Base-by-base conservation (phyloP, 106 monocot species). In the Dendrobium catenatum region DNA sequence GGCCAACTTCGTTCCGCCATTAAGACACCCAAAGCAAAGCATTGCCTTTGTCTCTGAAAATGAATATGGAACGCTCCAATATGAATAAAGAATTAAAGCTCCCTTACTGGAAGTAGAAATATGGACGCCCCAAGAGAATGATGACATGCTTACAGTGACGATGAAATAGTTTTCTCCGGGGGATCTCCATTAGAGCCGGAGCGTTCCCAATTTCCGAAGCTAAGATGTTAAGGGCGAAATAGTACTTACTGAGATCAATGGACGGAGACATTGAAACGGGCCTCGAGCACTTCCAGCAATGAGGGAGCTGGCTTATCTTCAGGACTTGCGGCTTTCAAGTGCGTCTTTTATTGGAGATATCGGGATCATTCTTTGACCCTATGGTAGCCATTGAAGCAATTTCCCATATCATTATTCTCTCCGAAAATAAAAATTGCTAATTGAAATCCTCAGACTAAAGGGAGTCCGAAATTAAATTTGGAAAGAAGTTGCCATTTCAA, bases 1-100 rank as follows among this genome's bases (percentile, higher is more conserved):
- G 79, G 2, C 89, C 88, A 6, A 73, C 86, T 81, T 88, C 84
- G 13, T 84, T n/a, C n/a, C 85, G 66, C 93, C 95, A 75, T 96
- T 87, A 70, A 96, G 95, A 96, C 87, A 4, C 95, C 95, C 81
- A 93, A 93, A 86, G 85, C 93, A 96, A 96, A 11, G 79, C 88
- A 78, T 90, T 93, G 26, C 95, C 95, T 58, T 58, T 82, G 80
- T 84, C 85, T 88, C 95, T 96, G 89, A 43, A 43, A 80, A 76
- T 17, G 4, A 67, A 26, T 24, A n/a, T 26, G n/a, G 41, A 76
- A 33, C 3, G 8, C 46, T n/a, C n/a, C n/a, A n/a, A n/a, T n/a
- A 40, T 9, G 75, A n/a, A 13, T 29, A 17, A 17, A 48, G 11
- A 41, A 42, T 16, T 37, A 37, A 61, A 61, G 22, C n/a, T 61